Percentiles rank a stretch among this genome's conserved stretches.
These are phyloP conservation scores for Apophysomyces elegans DNA, from an alignment of 371 early-diverging fungal genomes.

Conservation along the genomic window DNA sequence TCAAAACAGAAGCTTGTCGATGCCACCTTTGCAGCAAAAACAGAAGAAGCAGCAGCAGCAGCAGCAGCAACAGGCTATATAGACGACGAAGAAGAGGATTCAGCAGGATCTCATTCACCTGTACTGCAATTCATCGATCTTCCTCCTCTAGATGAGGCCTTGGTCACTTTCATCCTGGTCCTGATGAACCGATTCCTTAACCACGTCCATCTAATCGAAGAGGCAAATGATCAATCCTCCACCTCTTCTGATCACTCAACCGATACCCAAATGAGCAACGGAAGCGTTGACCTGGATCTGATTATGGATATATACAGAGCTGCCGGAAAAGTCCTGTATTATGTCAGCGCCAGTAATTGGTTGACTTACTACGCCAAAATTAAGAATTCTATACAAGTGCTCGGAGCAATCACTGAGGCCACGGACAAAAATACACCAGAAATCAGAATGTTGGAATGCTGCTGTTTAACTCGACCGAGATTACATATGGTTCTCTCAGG, in stretches of 20 bases:
- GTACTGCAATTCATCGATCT: constrained; percentile 51
- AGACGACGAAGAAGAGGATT: constrained; percentile 11
- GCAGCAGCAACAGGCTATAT: constrained; percentile 24
- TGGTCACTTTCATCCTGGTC: constrained; percentile 69
- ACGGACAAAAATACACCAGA: constrained; percentile 68
- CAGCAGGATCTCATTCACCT: constrained; percentile 12
- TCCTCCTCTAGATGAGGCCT: constrained; percentile 73
- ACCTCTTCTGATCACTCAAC: constrained; percentile 34
- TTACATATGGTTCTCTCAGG: constrained; percentile 72
- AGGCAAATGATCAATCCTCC: constrained; percentile 29
- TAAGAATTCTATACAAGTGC: constrained; percentile 53
- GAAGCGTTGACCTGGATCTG: constrained; percentile 40
- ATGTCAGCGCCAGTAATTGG: constrained; percentile 86
- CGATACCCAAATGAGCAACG: constrained; percentile 16
- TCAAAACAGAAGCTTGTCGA: constrained; percentile 26
- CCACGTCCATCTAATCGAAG: constrained; percentile 48
- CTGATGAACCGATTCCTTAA: constrained; percentile 70
- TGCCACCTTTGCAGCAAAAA: constrained; percentile 9
- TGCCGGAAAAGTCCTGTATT: constrained; percentile 79
- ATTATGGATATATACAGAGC: constrained; percentile 64
- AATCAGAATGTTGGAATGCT: constrained; percentile 76
- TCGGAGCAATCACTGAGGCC: constrained; percentile 58
- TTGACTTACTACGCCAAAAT: constrained; percentile 73
- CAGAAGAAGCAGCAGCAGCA: constrained; percentile 22
- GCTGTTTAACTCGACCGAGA: constrained; percentile 67